Evolutionary conservation across 2,329 filamentous ascomycete genomes (phyloP), one percentile per base, ranked within the genome.

Genomic region (Penicillium sp.): DNA sequence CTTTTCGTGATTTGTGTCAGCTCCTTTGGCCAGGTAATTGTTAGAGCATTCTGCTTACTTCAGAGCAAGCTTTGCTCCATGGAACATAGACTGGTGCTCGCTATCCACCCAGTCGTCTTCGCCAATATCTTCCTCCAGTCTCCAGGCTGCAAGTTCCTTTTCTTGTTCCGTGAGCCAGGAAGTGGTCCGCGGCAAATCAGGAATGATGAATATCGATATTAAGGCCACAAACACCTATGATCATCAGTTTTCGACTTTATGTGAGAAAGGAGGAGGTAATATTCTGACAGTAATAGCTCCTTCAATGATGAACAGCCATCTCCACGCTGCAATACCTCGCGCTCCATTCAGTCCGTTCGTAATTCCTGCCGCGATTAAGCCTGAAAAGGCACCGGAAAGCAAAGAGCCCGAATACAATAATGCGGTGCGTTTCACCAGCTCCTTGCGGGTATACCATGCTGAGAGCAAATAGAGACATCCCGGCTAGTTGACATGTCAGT

Each of bases 351-450:
- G 8, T 8, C 34, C 33, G 25, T 32, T 21, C 6, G 78, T 80
- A 39, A 89, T 85, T 5, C 83, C 80, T 0, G 78, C 78, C 2
- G 78, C 74, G 25, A 83, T 77, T 7, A 83, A 63, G 2, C 82
- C 84, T 0, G 82, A 84, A 54, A 88, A 87, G 1, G 84, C 84
- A 4, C 83, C 83, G 1, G 81, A 83, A 14, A 88, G 76, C 18
- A 87, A 69, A 0, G 80, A 80, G 0, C 83, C 85, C 0, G 81
- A 79, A 59, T 73, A 76, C 26, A 75, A 67, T 40, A 68, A 65
- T 1, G 72, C 69, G 19, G 73, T 74, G 5, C 74, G 61, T 27
- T 68, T 60, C 0, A 68, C 68, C 8, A 53, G 25, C 28, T 53
- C 51, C 28, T 53, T 53, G 14, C 51, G 43, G 3, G 51, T 53